These are phyloP conservation scores for Scortechinia acanthostroma DNA, from an alignment of 2,329 filamentous ascomycete species.

Conservation along the genomic window DNA sequence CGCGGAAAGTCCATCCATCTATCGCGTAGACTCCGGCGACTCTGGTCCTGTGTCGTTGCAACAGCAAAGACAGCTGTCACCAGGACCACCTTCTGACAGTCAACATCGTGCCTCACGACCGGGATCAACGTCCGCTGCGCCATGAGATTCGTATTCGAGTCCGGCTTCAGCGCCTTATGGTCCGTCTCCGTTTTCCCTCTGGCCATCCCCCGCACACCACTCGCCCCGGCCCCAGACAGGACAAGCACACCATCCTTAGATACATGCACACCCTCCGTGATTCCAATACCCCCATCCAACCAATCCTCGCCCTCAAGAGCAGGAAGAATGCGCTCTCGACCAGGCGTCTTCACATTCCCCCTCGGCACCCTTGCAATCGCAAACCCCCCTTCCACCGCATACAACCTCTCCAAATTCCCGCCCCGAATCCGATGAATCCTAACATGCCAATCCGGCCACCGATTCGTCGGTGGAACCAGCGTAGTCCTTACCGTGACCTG, in stretches of 20 bases:
- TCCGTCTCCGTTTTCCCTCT: neutral
- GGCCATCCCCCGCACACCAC: neutral
- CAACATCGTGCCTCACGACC: neutral
- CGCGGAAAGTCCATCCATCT: neutral
- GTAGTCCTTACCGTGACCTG: conserved; percentile 5
- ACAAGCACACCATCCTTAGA: neutral
- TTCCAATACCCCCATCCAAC: neutral
- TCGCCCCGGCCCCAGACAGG: neutral
- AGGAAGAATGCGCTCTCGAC: too few species aligned
- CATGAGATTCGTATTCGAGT: neutral
- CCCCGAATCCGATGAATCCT: conserved; percentile 5
- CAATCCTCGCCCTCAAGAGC: neutral
- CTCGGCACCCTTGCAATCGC: conserved; percentile 3
- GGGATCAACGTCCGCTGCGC: neutral
- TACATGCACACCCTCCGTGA: neutral
- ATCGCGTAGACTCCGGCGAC: neutral
- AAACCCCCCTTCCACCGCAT: conserved; percentile 6
- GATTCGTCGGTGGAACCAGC: conserved; percentile 6
- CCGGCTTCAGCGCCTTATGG: neutral
- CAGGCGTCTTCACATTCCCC: too few species aligned
- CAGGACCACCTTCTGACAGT: neutral
- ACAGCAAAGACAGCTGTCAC: neutral
- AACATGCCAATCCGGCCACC: conserved; percentile 8
- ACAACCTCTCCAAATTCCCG: conserved; percentile 1
- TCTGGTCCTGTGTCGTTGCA: neutral